Base-by-base conservation (phyloP, 495 filamentous ascomycete species). In the Penicillium desertorum region DNA sequence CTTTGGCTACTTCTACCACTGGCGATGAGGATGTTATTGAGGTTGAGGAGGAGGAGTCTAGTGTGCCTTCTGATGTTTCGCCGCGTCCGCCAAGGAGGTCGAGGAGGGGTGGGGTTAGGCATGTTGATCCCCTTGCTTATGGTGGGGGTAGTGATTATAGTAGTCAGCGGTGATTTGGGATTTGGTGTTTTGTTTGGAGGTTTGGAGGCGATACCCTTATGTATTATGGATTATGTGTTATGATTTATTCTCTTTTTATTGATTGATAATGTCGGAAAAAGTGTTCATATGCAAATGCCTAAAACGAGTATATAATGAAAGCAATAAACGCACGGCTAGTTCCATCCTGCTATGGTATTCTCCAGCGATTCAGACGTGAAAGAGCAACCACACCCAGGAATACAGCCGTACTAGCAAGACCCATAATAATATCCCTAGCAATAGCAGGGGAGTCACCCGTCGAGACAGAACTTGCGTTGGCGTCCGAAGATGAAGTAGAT, bases 11-110 rank as follows among this genome's bases (percentile, higher is more conserved):
- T 3, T 51, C 57, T 23, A 57, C 62, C 1, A 59, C 64, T 2
- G 50, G 58, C 32, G 73, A 66, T 30, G 69, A 66, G 7, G 71
- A 72, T 58, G 67, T 71, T 19, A 51, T 70, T 61, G 72, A 74
- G 54, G 72, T 48, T 16, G 45, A 48, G 27, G 45, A 48, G 11
- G 51, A 73, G 57, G 60, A 69, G 50, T 67, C 62, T 16, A 62
- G 56, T 9, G 56, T 17, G 0, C 12, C 62, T 30, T 67, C 64
- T 16, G 54, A 62, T 36, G 16, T 48, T 16, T 61, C 62, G 27
- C 59, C 62, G 11, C 6, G 47, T 48, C 62, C 57, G 49, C 47
- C 60, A 19, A 41, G 69, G 48, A 54, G 65, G 22, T 42, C 59
- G 14, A 64, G 70, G 48, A 64, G 64, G 45, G 51, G 64, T 58